These are phyloP conservation scores for Microcyclosporella mali DNA, from an alignment of 2,329 filamentous ascomycete species.

Conservation along the genomic window DNA sequence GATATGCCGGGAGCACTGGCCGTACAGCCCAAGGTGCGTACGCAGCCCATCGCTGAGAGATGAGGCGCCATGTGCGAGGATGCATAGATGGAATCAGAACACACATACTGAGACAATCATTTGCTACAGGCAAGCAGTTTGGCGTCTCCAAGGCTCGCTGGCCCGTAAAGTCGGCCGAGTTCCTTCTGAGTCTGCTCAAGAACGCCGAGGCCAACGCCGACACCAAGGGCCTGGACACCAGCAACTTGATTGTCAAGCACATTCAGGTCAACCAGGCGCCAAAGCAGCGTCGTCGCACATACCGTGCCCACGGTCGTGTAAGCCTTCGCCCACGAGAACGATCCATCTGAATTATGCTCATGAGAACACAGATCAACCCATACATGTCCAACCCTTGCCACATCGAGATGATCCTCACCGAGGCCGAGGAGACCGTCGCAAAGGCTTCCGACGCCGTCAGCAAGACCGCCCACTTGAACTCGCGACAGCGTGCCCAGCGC, in stretches of 20 bases:
- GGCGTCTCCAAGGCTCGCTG: constrained; percentile 97
- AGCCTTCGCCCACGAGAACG: constrained; percentile 42
- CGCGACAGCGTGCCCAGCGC: constrained; percentile 79
- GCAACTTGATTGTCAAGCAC: constrained; percentile 98
- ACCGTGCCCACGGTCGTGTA: constrained; percentile 99
- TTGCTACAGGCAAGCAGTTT: constrained; percentile 82
- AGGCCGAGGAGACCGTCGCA: constrained; percentile 91
- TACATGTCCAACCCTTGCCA: constrained; percentile 99
- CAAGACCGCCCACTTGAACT: constrained; percentile 68
- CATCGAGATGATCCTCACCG: constrained; percentile 99
- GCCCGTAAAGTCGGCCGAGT: constrained; percentile 98
- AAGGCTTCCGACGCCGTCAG: constrained; percentile 69
- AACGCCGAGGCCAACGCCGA: constrained; percentile 97
- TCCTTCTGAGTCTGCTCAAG: constrained; percentile 93
- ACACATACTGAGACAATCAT: constrained; percentile 25
- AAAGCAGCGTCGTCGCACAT: constrained; percentile 98
- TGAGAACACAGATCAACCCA: constrained; percentile 79
- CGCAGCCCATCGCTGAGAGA: constrained; percentile 28
- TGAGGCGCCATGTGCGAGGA: constrained; percentile 32
- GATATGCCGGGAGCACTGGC: constrained; percentile 93
- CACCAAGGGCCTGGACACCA: constrained; percentile 93
- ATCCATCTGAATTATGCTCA: not conserved
- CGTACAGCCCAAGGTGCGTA: constrained; percentile 94
- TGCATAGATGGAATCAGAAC: constrained; percentile 27
- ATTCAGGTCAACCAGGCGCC: constrained; percentile 99